A percentile compares a stretch with the other conserved stretches of the same genome.
phyloP scores from a whole-genome alignment of 2,329 filamentous ascomycete genomes.

The Colletotrichum karsti region DNA sequence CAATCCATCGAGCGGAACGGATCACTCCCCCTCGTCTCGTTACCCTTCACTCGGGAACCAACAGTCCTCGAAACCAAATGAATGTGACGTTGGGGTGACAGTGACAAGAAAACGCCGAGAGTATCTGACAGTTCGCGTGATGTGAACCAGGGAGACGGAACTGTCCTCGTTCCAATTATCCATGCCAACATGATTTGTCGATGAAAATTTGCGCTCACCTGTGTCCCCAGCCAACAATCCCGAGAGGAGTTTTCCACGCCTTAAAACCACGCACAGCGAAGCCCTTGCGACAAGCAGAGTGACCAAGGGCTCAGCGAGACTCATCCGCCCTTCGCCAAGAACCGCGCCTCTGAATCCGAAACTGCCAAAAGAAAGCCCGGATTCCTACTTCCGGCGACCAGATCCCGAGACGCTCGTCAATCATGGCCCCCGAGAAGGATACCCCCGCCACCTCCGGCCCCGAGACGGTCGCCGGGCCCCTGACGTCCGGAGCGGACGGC shows the following conservation, averaged over 20 bases:
- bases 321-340: not conserved
- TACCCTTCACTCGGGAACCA: not conserved
- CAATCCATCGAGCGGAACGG: no score
- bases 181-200: not conserved
- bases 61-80: constrained; percentile 30
- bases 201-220: not conserved
- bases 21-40: not conserved
- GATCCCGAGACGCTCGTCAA: no score
- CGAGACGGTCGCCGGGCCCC: not conserved
- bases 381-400: not conserved
- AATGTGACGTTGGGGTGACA: constrained; percentile 24
- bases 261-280: not conserved
- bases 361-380: not conserved
- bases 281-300: not conserved
- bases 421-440: constrained; percentile 18
- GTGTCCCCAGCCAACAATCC: not conserved
- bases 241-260: not conserved
- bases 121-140: no score
- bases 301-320: not conserved
- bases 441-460: not conserved
- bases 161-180: not conserved
- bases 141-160: not conserved
- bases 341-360: not conserved
- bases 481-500: not conserved
- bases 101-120: not conserved